Evolutionary conservation across 176 grass and related monocot genomes (phyloP), one percentile per base, ranked within the genome.

Genomic region (Oryza australiensis): DNA sequence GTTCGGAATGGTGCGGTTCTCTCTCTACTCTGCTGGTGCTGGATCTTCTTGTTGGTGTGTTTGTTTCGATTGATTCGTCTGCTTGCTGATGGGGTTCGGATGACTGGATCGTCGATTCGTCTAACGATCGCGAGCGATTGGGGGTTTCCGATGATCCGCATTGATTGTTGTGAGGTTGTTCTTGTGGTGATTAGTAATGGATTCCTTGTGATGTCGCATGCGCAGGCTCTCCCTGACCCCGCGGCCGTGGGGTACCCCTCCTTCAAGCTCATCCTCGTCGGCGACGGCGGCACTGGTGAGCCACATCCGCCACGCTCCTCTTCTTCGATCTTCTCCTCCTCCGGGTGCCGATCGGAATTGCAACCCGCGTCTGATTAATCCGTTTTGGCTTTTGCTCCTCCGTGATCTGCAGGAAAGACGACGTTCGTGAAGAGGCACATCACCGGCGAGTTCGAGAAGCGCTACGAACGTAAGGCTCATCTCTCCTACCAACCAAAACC

Each of bases 351-450:
- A 49, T 18, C 46, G 46, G 46, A 14, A 1, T 16, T 18, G 46
- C 46, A 18, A 1, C 46, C 15, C 46, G 46, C 46, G 7, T 49
- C 46, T 49, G 46, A 18, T 49, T 49, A 49, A 49, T 15, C 14
- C 46, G 46, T 49, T 49, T 42, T 15, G n/a, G n/a, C n/a, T n/a
- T n/a, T n/a, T n/a, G n/a, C n/a, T n/a, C n/a, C n/a, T n/a, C n/a
- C n/a, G n/a, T 11, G 23, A 0, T 45, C 60, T 18, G 64, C 72
- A 89, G 90, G 90, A 29, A 94, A 94, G 83, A 94, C 89, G n/a
- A 94, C 89, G 12, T 94, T 91, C 86, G 89, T 94, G 43, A 94
- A 92, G 77, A 94, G 92, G 89, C 92, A 94, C 78, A 77, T 92
- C 51, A 94, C 89, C 20, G 92, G 92, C 0, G 92, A 94, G 64